Percentiles rank a stretch among this genome's conserved stretches.
These are phyloP conservation scores for Vaccinium vitisidaea DNA, from an alignment of 148 eudicot genomes.

Conservation along the genomic window DNA sequence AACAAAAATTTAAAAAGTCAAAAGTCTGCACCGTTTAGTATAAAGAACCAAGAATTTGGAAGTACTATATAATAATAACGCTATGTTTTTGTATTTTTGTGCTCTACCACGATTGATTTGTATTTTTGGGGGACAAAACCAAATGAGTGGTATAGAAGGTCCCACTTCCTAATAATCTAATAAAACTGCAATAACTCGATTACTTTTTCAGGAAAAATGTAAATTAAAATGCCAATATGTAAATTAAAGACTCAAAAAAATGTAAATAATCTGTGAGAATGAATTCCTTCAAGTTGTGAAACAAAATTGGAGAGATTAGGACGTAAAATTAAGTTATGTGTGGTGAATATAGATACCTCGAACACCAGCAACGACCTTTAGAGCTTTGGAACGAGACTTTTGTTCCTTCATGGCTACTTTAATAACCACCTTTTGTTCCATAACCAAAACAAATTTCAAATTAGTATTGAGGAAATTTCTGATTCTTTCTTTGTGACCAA, in stretches of 20 bases:
- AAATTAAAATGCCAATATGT: too few species aligned
- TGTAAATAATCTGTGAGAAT: too few species aligned
- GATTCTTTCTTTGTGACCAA: not conserved
- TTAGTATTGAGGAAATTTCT: not conserved
- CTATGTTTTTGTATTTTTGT: too few species aligned
- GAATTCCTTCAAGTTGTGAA: not conserved
- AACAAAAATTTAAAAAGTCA: too few species aligned
- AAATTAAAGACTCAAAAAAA: too few species aligned
- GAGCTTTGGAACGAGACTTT: constrained; percentile 8
- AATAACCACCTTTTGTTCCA: constrained; percentile 8
- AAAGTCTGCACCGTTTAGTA: not conserved
- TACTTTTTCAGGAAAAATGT: too few species aligned
- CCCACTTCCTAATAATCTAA: too few species aligned
- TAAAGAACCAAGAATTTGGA: not conserved
- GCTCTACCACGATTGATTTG: not conserved
- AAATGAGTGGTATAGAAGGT: too few species aligned
- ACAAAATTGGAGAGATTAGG: not conserved
- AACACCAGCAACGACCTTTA: not conserved
- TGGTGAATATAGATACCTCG: not conserved
- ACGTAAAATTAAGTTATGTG: too few species aligned
- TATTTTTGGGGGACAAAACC: too few species aligned
- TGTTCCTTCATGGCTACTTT: not conserved
- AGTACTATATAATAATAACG: too few species aligned
- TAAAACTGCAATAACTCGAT: too few species aligned
- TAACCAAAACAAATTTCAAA: not conserved